Conservation (phyloP, 2,329 filamentous ascomycete species). For the Fusarium sp. region DNA sequence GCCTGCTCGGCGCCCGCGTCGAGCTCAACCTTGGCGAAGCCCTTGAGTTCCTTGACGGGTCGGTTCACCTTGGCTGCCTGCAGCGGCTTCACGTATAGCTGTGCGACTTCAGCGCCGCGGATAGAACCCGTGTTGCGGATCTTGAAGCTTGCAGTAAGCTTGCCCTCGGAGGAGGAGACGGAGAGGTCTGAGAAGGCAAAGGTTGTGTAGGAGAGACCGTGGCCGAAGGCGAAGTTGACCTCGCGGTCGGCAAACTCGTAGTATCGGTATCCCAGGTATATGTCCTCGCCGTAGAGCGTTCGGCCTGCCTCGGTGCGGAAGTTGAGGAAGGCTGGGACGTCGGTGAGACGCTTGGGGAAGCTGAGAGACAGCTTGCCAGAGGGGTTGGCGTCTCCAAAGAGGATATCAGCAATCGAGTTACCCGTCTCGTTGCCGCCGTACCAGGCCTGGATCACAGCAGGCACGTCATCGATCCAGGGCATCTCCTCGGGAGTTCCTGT, state of each 20-base stretch:
- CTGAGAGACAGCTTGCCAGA: slow-evolving; percentile 79
- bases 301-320: slow-evolving; percentile 76
- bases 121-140: slow-evolving; percentile 71
- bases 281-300: slow-evolving; percentile 81
- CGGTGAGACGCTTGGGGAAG: slow-evolving; percentile 74
- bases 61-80: slow-evolving; percentile 63
- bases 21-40: slow-evolving; percentile 72
- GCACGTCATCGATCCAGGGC: slow-evolving; percentile 71
- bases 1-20: slow-evolving; percentile 67
- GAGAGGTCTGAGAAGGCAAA: slow-evolving; percentile 67
- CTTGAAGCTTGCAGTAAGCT: slow-evolving; percentile 59
- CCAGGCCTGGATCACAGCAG: slow-evolving; percentile 79
- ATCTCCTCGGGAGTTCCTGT: slow-evolving; percentile 80
- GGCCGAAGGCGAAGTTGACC: slow-evolving; percentile 81
- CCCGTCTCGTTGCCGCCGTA: slow-evolving; percentile 90
- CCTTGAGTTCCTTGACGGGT: slow-evolving; percentile 72
- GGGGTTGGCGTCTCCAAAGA: slow-evolving; percentile 80
- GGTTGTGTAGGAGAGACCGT: slow-evolving; percentile 81
- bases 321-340: slow-evolving; percentile 82
- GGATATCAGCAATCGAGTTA: slow-evolving; percentile 81
- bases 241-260: slow-evolving; percentile 76
- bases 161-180: slow-evolving; percentile 58
- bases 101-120: slow-evolving; percentile 65
- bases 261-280: slow-evolving; percentile 84
- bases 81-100: slow-evolving; percentile 67